These are phyloP conservation scores for Paramecium tetraurelia DNA, from an alignment of 73 alveolate species.

Conservation along the genomic window DNA sequence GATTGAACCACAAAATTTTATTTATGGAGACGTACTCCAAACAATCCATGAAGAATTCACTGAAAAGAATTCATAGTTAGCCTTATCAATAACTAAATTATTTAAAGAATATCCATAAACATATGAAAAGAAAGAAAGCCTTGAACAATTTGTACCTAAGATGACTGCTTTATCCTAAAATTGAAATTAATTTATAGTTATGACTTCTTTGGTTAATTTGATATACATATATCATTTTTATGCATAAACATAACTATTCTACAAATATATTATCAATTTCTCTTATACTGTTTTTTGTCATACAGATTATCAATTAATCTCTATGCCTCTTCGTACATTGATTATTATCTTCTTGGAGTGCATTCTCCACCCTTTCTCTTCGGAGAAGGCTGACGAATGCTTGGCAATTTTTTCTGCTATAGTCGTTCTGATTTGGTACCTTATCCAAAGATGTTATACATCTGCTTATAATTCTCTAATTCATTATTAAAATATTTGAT, in stretches of 20 bases:
- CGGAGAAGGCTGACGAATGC: background rate
- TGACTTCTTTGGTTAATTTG: background rate
- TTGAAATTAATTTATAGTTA: background rate
- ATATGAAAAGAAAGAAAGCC: background rate
- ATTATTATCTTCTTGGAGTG: background rate
- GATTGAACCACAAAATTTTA: background rate
- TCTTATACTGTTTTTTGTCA: background rate
- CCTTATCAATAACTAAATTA: background rate
- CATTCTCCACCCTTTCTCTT: background rate
- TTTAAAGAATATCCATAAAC: background rate
- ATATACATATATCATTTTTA: background rate
- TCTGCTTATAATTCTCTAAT: background rate
- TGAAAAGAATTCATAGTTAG: background rate
- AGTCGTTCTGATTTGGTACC: background rate
- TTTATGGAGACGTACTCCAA: background rate
- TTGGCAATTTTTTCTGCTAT: background rate
- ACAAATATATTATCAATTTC: background rate
- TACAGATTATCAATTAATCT: background rate
- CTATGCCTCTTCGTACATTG: background rate
- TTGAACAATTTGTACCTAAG: background rate
- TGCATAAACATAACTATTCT: background rate
- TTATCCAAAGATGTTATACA: background rate
- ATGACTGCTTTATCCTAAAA: background rate
- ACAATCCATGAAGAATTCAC: background rate
- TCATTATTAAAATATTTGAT: conserved; percentile 16